Evolutionary conservation across 352 stramenopile genomes (phyloP), one percentile per base, ranked within the genome.

Genomic region (Phytophthora sp.): DNA sequence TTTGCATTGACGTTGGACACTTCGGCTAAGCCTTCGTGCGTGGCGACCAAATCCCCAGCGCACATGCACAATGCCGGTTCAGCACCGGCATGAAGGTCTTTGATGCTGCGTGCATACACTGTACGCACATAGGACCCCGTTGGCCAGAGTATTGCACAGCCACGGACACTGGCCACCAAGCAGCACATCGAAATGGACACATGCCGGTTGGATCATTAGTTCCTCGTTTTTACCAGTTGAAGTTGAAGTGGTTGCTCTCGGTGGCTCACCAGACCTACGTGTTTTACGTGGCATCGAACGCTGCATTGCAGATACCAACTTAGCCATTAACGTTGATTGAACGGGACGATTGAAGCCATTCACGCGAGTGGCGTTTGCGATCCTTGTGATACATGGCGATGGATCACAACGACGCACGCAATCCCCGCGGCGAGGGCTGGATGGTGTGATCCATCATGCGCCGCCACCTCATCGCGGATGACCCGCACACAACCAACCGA

Each of bases 371-470:
- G 9, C 39, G 45, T 54, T n/a, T n/a, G n/a, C 30, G 46, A 30
- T 54, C 30, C n/a, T n/a, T n/a, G 28, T 4, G 46, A 37, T 43
- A 5, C 21, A 31, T 31, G 21, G 39, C 3, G 39, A 20, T 30
- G 21, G 39, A 18, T 31, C 39, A 46, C 27, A 46, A 21, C 30
- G 30, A 49, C 34, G 7, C 34, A 35, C 13, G 20, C 17, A n/a
- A n/a, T n/a, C n/a, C n/a, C n/a, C 21, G 27, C 8, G 30, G 17
- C 18, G 38, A 13, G 11, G 20, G 1, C 37, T 10, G 20, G 52
- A 60, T 60, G 51, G 51, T 59, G 51, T 59, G 37, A 48, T 24
- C 12, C 31, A 6, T 28, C 30, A 13, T 42, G n/a, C n/a, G n/a
- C n/a, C n/a, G n/a, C n/a, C n/a, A n/a, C n/a, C n/a, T n/a, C n/a